Evolutionary conservation across 2,329 filamentous ascomycete species (phyloP), one percentile per base, ranked within the genome.

Genomic region (Trichoderma polysporum): DNA sequence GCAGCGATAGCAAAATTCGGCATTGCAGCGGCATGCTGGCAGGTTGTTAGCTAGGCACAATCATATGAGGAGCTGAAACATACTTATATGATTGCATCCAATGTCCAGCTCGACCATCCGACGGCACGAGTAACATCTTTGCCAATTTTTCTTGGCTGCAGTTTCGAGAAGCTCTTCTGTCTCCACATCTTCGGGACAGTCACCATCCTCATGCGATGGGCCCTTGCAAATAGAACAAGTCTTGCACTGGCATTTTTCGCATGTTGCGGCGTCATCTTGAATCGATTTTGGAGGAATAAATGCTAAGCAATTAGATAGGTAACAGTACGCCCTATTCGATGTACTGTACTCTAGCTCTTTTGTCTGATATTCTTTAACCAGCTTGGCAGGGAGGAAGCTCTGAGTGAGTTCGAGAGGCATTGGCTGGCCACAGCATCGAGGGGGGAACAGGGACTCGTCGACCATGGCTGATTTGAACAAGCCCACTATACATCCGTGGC

Each of bases 51-150:
- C 41, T 45, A 2, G 12, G 10, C 9, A 45, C n/a, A 45, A 10
- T 10, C 9, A 19, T 45, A 9, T 10, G 10, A 41, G 10, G 6
- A 19, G 41, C 3, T 29, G 17, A 27, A 31, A 35, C 29, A 8
- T 70, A 88, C 86, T 83, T 3, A 89, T 88, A 59, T 88, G 85
- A 58, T 83, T 78, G 68, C 86, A 88, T 1, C 86, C 86, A 0
- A 39, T 15, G 0, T 70, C 37, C 0, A 85, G 73, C 72, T 86
- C 84, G 0, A 89, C 79, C 10, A 88, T 39, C 0, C 75, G 68
- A 0, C 68, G 68, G 69, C 86, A 89, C 0, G 68, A 58, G 2
- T 70, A 73, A 66, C 86, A 89, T 2, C 80, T 76, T 71, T 83
- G 80, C 86, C 85, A 89, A 0, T 79, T 77, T 2, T 83, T 71